Base-by-base conservation (phyloP, 2,329 filamentous ascomycete genomes). In the Sclerotinia minor region DNA sequence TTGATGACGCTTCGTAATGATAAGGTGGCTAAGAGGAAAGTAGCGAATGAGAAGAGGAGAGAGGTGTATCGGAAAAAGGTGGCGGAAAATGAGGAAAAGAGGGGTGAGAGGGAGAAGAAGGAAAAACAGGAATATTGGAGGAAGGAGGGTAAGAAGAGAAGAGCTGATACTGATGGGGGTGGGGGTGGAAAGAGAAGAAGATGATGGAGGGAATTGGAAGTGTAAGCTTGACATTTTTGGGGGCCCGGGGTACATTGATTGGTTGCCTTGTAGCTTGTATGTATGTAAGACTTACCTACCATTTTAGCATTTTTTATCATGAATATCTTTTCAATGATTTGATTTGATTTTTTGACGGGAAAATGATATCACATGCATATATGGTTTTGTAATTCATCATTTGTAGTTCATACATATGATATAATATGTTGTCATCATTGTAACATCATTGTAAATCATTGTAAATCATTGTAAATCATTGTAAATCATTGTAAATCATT, bases 121-220 rank as follows among this genome's bases (percentile, higher is more conserved):
- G 94, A 99, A 82, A 90, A 88, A 77, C 90, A 96, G 78, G 94
- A 97, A 74, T 99, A 88, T 77, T 99, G 95, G 95, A 84, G 88
- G 75, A 89, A 88, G 75, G 96, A 99, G 80, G 95, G 95, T 13
- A 92, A 90, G 82, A 92, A 92, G 82, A 83, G 89, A 73, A 87
- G 85, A 78, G 83, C 83, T 45, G 80, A 83, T 72, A 82, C 80
- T 26, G 83, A 82, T 64, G 83, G 81, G 41, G 81, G 79, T 68
- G 85, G 83, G 52, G 77, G 74, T 71, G 74, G 73, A 32, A 76
- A 77, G 66, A 75, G 76, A 64, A 70, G 74, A 24, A 69, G 73
- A 26, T 65, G 32, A 59, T 24, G 29, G 9, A 8, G 29, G 9
- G 15, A 35, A 50, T 49, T 5, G 9, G 15, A 35, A 50, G 55